These are phyloP conservation scores for Akanthomyces dipterigenus DNA, from an alignment of 2,329 filamentous ascomycete genomes.

Conservation along the genomic window DNA sequence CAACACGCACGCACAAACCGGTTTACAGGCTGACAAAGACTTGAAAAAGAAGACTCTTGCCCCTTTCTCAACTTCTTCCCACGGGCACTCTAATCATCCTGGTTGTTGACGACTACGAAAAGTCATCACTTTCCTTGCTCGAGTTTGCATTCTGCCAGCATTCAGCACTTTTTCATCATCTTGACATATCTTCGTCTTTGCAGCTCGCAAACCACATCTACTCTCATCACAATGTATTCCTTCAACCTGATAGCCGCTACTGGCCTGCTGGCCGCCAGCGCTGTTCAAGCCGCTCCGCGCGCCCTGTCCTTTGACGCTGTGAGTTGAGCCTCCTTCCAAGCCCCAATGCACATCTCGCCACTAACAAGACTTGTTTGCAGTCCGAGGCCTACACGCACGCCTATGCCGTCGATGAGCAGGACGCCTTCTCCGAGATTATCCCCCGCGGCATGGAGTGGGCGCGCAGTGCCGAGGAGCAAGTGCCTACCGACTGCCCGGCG, in stretches of 20 bases:
- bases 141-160: too few relatives aligned
- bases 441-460: neutral
- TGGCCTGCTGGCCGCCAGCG: neutral
- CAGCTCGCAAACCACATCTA: neutral
- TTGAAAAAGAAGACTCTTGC: neutral
- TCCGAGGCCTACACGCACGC: neutral
- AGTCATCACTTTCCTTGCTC: neutral
- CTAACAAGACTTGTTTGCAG: neutral
- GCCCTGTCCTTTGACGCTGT: neutral
- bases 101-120: neutral
- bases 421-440: neutral
- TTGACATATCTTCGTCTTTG: too few relatives aligned
- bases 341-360: neutral
- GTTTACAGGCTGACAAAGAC: neutral
- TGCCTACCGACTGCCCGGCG: neutral
- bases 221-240: neutral
- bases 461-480: neutral
- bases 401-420: neutral
- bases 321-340: neutral
- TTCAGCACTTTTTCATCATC: too few relatives aligned
- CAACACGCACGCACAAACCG: neutral
- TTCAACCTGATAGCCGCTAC: neutral
- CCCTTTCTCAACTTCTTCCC: neutral
- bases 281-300: slow-evolving; percentile 1
- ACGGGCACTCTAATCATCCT: neutral